Evolutionary conservation across 345 rosid genomes (phyloP), one percentile per base, ranked within the genome.

Genomic region (Melastoma malabathricum): DNA sequence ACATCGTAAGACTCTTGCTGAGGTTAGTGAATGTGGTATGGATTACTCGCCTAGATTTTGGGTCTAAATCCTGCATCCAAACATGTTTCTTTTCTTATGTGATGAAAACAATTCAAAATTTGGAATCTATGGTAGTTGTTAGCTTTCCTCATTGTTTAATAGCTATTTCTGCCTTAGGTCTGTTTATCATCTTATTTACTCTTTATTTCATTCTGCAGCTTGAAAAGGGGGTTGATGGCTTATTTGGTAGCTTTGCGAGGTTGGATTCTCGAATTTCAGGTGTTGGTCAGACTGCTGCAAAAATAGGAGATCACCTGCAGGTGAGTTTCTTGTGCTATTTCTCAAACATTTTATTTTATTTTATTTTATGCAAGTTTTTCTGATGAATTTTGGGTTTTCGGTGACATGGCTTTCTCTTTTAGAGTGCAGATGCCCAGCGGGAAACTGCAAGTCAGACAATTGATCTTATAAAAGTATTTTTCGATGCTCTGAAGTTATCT

Each of bases 381-480:
- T 10, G 5, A 5, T 29, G 38, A 29, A 29, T 29, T 29, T 29
- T 6, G 2, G 38, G n/a, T 29, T 10, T 4, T 29, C 9, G 38
- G 46, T 55, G 44, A 47, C 31, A 43, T 34, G 16, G 51, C 39
- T 63, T 27, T 53, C 25, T 55, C 71, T 61, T 17, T 63, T 78
- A 92, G 98, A 92, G 90, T 83, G 95, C 97, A 64, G 97, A 92
- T 78, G 88, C 98, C 68, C 98, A 92, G 68, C 79, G 98, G 54
- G 98, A 84, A 72, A 92, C 95, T 45, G 97, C 98, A 58, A 82
- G 97, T 68, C 98, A 84, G 70, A 83, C 97, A 14, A 92, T 92
- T 65, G 98, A 92, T 55, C 97, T 88, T 59, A 82, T 92, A 61
- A 92, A 92, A 90, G 98, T 88, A 71, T 4, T 4, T 22, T 22